Base-by-base conservation (phyloP, 2,329 filamentous ascomycete genomes). In the Hymenoscyphus linearis region DNA sequence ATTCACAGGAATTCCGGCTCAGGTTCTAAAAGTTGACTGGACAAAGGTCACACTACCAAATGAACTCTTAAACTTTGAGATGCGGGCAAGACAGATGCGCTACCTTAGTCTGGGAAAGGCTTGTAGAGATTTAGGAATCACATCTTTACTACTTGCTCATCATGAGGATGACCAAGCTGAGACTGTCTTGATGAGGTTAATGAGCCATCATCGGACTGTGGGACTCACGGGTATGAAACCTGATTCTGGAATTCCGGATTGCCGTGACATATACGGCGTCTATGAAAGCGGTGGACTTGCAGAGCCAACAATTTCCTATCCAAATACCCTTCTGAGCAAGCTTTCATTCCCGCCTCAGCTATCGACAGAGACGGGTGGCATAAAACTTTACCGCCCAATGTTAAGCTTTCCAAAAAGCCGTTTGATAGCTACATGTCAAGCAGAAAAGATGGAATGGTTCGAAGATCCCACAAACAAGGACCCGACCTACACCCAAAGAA, bases 151-250 rank as follows among this genome's bases (percentile, higher is more conserved):
- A 44, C 77, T 96, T 31, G 95, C 88, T 3, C 95, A 99, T 72
- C 95, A 99, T 72, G 79, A 83, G 64, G 93, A 97, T 70, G 95
- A 99, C 70, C 91, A 95, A 71, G 89, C 92, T 60, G 95, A 99
- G 76, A 97, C 93, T 0, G 81, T 96, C 3, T 76, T 98, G 55
- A 89, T 92, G 86, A 84, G 95, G 50, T 74, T 98, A 37, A 75
- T 87, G 9, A 78, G 79, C 2, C 86, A 87, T 0, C 88, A 91
- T 68, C 77, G 82, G 2, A 83, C 84, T n/a, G 77, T 82, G n/a
- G 92, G 90, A 0, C 77, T 96, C 34, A 78, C 80, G 16, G 91
- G 89, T 3, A 95, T 96, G 68, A 81, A 80, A 10, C 68, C 78
- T 2, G 78, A 82, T 18, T 79, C 82, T 31, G 82, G 84, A 52